A percentile compares a stretch with the other conserved stretches of the same genome.
phyloP scores from a whole-genome alignment of 2,329 filamentous ascomycete species.

The Fusarium heterosporum region DNA sequence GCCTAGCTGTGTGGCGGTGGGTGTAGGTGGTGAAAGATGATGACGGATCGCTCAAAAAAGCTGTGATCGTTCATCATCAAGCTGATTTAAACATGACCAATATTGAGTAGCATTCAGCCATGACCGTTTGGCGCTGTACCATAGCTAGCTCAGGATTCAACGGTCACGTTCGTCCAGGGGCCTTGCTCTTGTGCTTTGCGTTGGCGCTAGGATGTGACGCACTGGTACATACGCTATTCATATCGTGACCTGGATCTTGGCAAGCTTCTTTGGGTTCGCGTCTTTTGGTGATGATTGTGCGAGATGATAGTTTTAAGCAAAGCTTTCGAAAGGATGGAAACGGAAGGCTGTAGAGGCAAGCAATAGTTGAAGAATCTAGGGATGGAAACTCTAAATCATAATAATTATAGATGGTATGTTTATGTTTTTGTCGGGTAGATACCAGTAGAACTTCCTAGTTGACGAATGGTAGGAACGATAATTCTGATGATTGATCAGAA shows the following conservation, averaged over 20 bases:
- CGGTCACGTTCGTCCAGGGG: slow-evolving; percentile 12
- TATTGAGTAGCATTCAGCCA: slow-evolving; percentile 25
- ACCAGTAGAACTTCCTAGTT: not conserved
- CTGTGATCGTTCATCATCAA: slow-evolving; percentile 23
- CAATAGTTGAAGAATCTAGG: not conserved
- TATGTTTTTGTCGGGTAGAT: not conserved
- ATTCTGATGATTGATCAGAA: slow-evolving; percentile 17
- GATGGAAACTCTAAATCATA: not conserved
- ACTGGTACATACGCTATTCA: slow-evolving; percentile 10
- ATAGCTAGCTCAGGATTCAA: slow-evolving; percentile 12
- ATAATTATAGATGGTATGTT: not conserved
- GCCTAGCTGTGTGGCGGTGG: slow-evolving; percentile 17
- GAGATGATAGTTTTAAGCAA: not conserved
- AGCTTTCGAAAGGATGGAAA: not conserved
- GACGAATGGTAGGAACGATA: slow-evolving; percentile 3
- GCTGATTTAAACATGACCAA: slow-evolving; percentile 16
- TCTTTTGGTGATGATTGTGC: slow-evolving; percentile 17
- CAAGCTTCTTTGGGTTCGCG: slow-evolving; percentile 21
- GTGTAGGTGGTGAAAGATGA: slow-evolving; percentile 3
- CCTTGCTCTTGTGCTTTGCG: slow-evolving; percentile 13
- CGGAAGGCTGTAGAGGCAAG: not conserved
- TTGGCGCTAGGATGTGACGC: slow-evolving; percentile 31
- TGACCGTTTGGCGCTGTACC: slow-evolving; percentile 26
- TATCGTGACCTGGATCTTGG: slow-evolving; percentile 28
- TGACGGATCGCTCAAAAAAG: slow-evolving; percentile 1